Conservation (phyloP, 345 rosid genomes). For the Arabidopsis suecica region DNA sequence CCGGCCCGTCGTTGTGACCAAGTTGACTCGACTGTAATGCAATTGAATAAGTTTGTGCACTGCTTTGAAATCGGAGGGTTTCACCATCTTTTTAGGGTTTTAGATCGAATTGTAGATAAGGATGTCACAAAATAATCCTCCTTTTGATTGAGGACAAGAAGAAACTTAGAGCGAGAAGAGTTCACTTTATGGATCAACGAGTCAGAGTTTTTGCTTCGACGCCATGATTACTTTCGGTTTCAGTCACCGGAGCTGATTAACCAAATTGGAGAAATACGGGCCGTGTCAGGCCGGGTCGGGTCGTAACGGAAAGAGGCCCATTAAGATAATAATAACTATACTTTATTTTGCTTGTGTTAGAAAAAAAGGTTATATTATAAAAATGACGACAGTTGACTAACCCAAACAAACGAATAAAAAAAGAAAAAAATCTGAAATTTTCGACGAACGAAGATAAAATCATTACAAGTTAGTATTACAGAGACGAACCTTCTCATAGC, state of each 20-base stretch:
- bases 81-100: slow-evolving; percentile 46
- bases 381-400: slow-evolving; percentile 40
- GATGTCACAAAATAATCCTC: not conserved
- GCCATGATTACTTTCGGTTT: not conserved
- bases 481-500: slow-evolving; percentile 28
- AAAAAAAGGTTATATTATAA: slow-evolving; percentile 6
- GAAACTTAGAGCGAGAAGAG: not conserved
- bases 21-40: slow-evolving; percentile 43
- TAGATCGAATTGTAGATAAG: not conserved
- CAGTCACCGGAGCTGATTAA: slow-evolving; percentile 20
- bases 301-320: not conserved
- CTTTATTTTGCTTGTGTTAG: slow-evolving; percentile 20
- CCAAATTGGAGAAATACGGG: not conserved
- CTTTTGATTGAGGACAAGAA: not conserved
- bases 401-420: not conserved
- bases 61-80: slow-evolving; percentile 49
- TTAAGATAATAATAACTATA: not conserved
- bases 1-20: slow-evolving; percentile 1
- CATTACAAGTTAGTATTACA: not conserved
- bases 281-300: not conserved
- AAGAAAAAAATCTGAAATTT: slow-evolving; percentile 5
- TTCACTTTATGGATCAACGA: slow-evolving; percentile 4
- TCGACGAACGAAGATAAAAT: slow-evolving; percentile 16
- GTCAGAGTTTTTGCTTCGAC: not conserved
- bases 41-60: slow-evolving; percentile 50